These are phyloP conservation scores for Zygosaccharomyces kombuchaensis DNA, from an alignment of 805 yeast genomes.

Conservation along the genomic window DNA sequence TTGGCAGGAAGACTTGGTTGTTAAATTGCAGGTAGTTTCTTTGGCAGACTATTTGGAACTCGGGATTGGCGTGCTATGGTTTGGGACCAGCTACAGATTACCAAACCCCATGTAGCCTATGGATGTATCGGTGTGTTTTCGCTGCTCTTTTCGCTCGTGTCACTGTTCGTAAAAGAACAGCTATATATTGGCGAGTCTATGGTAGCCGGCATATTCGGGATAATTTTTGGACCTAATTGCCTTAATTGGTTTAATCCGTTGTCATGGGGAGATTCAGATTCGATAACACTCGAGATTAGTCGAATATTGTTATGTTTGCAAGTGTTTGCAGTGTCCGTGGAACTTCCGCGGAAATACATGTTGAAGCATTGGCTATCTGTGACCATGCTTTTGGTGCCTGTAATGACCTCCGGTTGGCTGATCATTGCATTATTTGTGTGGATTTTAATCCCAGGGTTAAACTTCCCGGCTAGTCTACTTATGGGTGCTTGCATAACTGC, in stretches of 20 bases:
- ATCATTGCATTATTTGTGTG: constrained; percentile 75
- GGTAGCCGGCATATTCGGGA: constrained; percentile 78
- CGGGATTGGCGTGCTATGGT: constrained; percentile 18
- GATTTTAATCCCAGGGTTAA: constrained; percentile 67
- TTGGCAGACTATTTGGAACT: too few relatives aligned
- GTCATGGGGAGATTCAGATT: constrained; percentile 81
- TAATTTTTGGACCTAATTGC: constrained; percentile 85
- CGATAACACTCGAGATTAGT: constrained; percentile 76
- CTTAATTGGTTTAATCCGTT: constrained; percentile 78
- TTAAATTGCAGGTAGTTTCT: too few relatives aligned
- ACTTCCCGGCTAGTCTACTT: constrained; percentile 65
- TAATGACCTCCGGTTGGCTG: constrained; percentile 89
- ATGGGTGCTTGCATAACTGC: constrained; percentile 90
- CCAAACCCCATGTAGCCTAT: constrained; percentile 78
- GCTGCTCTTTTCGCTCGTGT: constrained; percentile 74
- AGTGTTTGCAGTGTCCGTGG: constrained; percentile 92
- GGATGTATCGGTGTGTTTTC: constrained; percentile 83
- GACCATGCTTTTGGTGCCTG: constrained; percentile 68
- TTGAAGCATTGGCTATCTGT: constrained; percentile 78
- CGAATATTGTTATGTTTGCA: constrained; percentile 83
- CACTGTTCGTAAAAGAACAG: constrained; percentile 76
- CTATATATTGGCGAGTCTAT: constrained; percentile 90
- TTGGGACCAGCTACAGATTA: constrained; percentile 36
- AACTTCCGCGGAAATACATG: constrained; percentile 86
- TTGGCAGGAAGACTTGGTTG: too few relatives aligned